These are phyloP conservation scores for Talaromyces sp. DNA, from an alignment of 2,329 filamentous ascomycete species.

Conservation along the genomic window DNA sequence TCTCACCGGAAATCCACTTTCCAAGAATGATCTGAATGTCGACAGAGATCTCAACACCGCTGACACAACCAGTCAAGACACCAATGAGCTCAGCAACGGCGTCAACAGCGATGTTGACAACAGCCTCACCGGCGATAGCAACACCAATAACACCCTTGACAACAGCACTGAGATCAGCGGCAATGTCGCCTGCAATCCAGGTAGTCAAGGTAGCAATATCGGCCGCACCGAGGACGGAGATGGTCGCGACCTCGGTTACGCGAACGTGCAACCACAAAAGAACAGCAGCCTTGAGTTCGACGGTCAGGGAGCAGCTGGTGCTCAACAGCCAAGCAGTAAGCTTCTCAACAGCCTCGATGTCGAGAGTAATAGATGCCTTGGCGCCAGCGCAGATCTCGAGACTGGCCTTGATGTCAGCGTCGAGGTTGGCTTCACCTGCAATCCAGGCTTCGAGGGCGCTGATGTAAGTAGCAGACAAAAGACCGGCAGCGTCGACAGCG, in stretches of 20 bases:
- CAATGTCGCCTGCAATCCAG: conserved; percentile 31
- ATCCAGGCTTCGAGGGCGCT: conserved; percentile 30
- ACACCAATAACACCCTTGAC: conserved; percentile 32
- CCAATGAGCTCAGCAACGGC: conserved; percentile 36
- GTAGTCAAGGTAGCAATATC: conserved; percentile 29
- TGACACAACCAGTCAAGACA: conserved; percentile 29
- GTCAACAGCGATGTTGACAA: conserved; percentile 31
- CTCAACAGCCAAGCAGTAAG: conserved; percentile 33
- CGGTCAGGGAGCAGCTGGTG: conserved; percentile 32
- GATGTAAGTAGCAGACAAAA: conserved; percentile 28
- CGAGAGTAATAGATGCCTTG: conserved; percentile 27
- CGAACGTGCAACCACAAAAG: conserved; percentile 36
- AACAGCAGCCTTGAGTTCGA: conserved; percentile 36
- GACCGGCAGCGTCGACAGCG: conserved; percentile 29
- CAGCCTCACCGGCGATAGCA: conserved; percentile 31
- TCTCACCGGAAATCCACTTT: conserved; percentile 22
- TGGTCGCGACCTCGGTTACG: conserved; percentile 26
- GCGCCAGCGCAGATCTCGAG: conserved; percentile 31
- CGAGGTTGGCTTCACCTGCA: conserved; percentile 25
- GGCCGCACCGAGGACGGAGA: conserved; percentile 25
- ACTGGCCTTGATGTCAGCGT: conserved; percentile 27
- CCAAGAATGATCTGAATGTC: conserved; percentile 54
- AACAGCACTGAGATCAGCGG: conserved; percentile 28
- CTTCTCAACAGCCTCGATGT: conserved; percentile 28
- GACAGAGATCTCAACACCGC: conserved; percentile 36